Conservation (phyloP, 192 early-diverging fungal genomes). For the Diversispora epigaea region DNA sequence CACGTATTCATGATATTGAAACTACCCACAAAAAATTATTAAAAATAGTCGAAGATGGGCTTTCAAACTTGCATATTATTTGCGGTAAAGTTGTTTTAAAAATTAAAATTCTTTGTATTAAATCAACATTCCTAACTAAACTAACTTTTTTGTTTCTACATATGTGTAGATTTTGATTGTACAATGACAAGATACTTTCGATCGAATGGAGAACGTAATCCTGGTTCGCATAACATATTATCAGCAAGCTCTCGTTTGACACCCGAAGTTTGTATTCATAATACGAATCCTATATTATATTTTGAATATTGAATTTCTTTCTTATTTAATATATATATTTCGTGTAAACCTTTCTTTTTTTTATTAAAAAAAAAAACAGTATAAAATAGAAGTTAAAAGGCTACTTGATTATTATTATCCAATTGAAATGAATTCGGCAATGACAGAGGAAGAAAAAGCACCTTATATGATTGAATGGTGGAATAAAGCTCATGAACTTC, state of each 20-base stretch:
- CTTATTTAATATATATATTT: not conserved
- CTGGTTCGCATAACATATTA: slow-evolving; percentile 48
- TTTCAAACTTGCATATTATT: slow-evolving; percentile 56
- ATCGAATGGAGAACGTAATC: slow-evolving; percentile 41
- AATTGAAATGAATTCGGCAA: slow-evolving; percentile 57
- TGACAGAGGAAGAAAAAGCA: slow-evolving; percentile 57
- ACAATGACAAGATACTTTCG: slow-evolving; percentile 59
- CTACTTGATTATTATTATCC: slow-evolving; percentile 70
- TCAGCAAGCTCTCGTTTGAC: slow-evolving; percentile 37
- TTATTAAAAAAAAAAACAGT: slow-evolving; percentile 37
- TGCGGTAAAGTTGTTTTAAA: slow-evolving; percentile 42
- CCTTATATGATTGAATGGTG: slow-evolving; percentile 76
- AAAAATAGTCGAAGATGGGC: slow-evolving; percentile 52
- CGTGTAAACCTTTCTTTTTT: not conserved
- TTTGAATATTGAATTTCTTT: not conserved
- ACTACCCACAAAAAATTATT: slow-evolving; percentile 44
- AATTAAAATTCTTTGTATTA: not conserved
- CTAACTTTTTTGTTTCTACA: not conserved
- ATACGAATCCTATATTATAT: not conserved
- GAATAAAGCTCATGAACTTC: slow-evolving; percentile 55
- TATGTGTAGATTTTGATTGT: slow-evolving; percentile 57
- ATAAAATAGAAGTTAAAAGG: slow-evolving; percentile 42
- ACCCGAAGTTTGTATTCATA: slow-evolving; percentile 38
- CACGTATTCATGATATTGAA: slow-evolving; percentile 24
- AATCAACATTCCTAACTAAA: not conserved